Percentiles rank a stretch among this genome's conserved stretches.
Conservation (phyloP, 2,329 filamentous ascomycete species). For the Balansia obtecta region DNA sequence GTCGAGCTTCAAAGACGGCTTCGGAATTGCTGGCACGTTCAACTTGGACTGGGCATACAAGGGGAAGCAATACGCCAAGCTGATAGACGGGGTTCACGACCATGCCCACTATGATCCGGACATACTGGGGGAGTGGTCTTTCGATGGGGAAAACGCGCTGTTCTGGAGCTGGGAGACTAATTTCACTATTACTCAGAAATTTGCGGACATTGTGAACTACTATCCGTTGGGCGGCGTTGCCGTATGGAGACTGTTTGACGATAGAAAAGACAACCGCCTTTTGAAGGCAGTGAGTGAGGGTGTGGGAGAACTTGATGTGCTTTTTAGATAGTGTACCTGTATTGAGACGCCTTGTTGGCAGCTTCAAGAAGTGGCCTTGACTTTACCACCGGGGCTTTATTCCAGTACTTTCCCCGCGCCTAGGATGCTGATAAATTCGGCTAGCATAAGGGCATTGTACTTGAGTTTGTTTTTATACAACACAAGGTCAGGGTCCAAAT, state of each 20-base stretch:
- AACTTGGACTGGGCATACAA: not conserved
- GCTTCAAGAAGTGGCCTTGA: too few relatives aligned
- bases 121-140: not conserved
- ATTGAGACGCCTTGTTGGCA: too few relatives aligned
- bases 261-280: conserved; percentile 20
- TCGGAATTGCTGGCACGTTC: not conserved
- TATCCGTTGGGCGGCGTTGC: conserved; percentile 36
- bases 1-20: not conserved
- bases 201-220: conserved; percentile 28
- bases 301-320: not conserved
- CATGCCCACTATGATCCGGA: not conserved
- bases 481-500: too few relatives aligned
- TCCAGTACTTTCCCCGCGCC: too few relatives aligned
- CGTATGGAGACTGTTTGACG: conserved; percentile 41
- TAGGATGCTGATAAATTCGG: too few relatives aligned
- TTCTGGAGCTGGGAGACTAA: conserved; percentile 46
- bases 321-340: too few relatives aligned
- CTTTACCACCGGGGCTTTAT: too few relatives aligned
- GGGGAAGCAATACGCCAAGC: not conserved
- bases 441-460: too few relatives aligned
- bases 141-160: conserved; percentile 11
- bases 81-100: not conserved
- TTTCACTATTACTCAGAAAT: conserved; percentile 34
- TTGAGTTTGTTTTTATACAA: too few relatives aligned
- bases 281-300: conserved; percentile 22